Base-by-base conservation (phyloP, 225 moss, liverwort and hornwort genomes). In the Physcomitrellopsis africana region DNA sequence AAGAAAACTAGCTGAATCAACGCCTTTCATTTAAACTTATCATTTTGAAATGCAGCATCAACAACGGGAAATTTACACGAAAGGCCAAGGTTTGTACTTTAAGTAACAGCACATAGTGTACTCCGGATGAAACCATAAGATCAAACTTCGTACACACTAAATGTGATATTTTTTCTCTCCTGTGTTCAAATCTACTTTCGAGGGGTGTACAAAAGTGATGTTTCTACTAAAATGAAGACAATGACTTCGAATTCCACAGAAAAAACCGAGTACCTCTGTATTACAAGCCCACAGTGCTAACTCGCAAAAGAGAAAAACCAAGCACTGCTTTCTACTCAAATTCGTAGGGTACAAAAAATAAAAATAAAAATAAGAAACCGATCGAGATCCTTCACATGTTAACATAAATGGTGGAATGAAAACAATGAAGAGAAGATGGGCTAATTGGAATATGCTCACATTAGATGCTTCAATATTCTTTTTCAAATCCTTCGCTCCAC, bases 401-500 rank as follows among this genome's bases (percentile, higher is more conserved):
- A 0, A 0, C 0, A 0, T 45, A 44, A 37, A 60, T 26, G 0
- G 68, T 41, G 5, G 60, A 68, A 65, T 57, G 10, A 13, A 26
- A n/a, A 5, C 20, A 6, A 22, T 44, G 0, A 46, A 78, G 5
- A 43, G 10, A 19, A 54, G 20, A 41, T 3, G 63, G 7, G 48
- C n/a, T 70, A 11, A 7, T 13, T 43, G 0, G 37, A 1, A 58
- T 56, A 24, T 51, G 0, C 59, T 82, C 59, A 91, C 93, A 88
- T 85, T 87, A 67, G 91, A 88, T 68, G 82, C 84, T 82, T 96
- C 93, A 4, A 87, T 79, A 51, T 87, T 84, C 14, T 68, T 81
- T 59, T 90, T 87, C 26, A 96, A 80, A 53, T 89, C 87, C 48
- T 89, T 93, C 2, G 93, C 90, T 10, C 81, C 84, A 63, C 84